Base-by-base conservation (phyloP, 305 asterid species). In the Solanum hybrid region DNA sequence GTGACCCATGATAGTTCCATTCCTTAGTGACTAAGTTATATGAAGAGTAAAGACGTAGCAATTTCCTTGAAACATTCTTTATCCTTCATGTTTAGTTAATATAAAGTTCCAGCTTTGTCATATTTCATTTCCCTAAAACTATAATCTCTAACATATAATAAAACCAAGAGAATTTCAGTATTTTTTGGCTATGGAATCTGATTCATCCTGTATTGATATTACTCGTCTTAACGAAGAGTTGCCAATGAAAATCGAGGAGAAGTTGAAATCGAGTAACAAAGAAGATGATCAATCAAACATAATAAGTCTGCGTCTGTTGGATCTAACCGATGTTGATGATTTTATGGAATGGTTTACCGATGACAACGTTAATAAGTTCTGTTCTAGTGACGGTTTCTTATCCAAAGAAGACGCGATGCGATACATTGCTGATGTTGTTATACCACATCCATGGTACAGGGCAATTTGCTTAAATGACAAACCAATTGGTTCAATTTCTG, bases 391-490 rank as follows among this genome's bases (percentile, higher is more conserved):
- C 6, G 1, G 6, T 42, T 42, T 42, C 57, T 1, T 92, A 22
- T 90, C 96, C 83, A 95, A 87, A 75, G 95, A 95, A 69, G 92
- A 92, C 4, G 95, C 93, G 31, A 26, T 90, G 7, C 75, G 88
- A 0, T 89, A 93, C 93, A 87, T 97, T 46, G 76, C 69, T 12
- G 37, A 33, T 33, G 42, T 3, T 36, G 92, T 87, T 3, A 33
- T 92, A 31, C 61, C 87, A 31, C 97, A 92, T 33, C 97, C 98
- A 12, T 95, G 95, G 96, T 80, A 46, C 89, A 89, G 86, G 39
- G 95, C 94, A 76, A 97, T 95, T 10, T 96, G 98, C 90, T 77
- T 95, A 11, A 82, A 91, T 61, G 94, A 94, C 24, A 94, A 92
- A 77, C 90, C 94, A 3, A 92, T 95, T 57, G 99, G 99, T 1